Percentiles rank a stretch among this genome's conserved stretches.
Conservation (phyloP, 1,139 yeast genomes). For the Geotrichum carabidarum region DNA sequence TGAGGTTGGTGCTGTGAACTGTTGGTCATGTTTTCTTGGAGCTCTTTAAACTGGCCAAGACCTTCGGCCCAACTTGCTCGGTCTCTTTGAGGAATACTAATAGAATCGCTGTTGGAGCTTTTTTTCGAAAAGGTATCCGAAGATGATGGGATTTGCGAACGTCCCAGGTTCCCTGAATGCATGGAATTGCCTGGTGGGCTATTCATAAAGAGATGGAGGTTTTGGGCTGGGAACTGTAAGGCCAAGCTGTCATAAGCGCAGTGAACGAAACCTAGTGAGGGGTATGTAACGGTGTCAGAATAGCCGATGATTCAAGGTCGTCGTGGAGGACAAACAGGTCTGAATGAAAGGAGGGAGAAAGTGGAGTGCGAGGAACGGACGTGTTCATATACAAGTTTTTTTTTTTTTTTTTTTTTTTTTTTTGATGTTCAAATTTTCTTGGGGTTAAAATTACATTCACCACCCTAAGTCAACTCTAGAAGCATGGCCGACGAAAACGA, state of each 20-base stretch:
- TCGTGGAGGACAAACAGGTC: not conserved
- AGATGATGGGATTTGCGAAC: conserved; percentile 25
- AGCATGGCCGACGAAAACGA: not conserved
- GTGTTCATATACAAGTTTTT: not conserved
- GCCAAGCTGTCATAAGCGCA: not conserved
- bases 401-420: not conserved
- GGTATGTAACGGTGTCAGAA: not conserved
- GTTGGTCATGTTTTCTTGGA: not conserved
- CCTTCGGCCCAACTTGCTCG: conserved; percentile 10
- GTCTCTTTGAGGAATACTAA: not conserved
- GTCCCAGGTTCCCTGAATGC: conserved; percentile 23
- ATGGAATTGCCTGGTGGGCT: conserved; percentile 34
- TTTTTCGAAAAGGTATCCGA: conserved; percentile 25
- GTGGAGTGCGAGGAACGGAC: not conserved
- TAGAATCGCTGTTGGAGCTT: conserved; percentile 17
- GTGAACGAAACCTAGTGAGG: no score
- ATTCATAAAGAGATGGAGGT: conserved; percentile 25
- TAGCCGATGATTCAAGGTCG: not conserved
- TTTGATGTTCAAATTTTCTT: not conserved
- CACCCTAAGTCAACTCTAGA: not conserved
- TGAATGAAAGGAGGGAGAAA: not conserved
- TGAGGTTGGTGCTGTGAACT: not conserved
- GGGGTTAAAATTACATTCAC: not conserved
- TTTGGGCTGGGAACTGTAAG: not conserved
- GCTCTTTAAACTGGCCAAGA: conserved; percentile 15